Conservation (phyloP, 2,329 filamentous ascomycete genomes). For the Parafenestella ontariensis region DNA sequence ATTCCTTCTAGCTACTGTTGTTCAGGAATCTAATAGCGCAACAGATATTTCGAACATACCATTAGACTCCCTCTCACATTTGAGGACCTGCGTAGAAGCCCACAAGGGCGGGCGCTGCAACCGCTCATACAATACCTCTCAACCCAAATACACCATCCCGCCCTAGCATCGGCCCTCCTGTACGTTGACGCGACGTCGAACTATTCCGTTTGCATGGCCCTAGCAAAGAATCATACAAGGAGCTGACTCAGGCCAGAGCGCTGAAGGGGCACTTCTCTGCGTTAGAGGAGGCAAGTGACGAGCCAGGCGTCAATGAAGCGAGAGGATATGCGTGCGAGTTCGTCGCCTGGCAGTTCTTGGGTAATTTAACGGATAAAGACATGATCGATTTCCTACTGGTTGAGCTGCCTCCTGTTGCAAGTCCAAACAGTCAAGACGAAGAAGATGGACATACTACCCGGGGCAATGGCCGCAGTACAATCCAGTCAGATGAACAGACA, state of each 20-base stretch:
- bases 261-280: constrained; percentile 76
- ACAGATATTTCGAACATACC: constrained; percentile 58
- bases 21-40: constrained; percentile 21
- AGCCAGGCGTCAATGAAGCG: constrained; percentile 71
- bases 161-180: constrained; percentile 76
- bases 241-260: constrained; percentile 58
- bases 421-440: constrained; percentile 18
- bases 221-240: background rate
- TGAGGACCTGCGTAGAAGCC: constrained; percentile 74
- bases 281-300: constrained; percentile 62
- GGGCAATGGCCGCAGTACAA: constrained; percentile 19
- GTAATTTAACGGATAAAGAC: constrained; percentile 73
- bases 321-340: constrained; percentile 80
- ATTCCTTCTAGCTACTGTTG: constrained; percentile 3
- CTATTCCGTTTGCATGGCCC: background rate
- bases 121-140: constrained; percentile 71
- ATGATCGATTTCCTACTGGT: constrained; percentile 77
- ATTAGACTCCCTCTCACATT: constrained; percentile 72
- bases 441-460: constrained; percentile 7
- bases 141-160: constrained; percentile 69
- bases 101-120: constrained; percentile 64
- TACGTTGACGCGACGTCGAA: constrained; percentile 52
- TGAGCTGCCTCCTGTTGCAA: constrained; percentile 64
- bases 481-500: constrained; percentile 27
- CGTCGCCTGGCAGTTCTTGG: constrained; percentile 79